Evolutionary conservation across 768 basidiomycete genomes (phyloP).

Genomic region (Suillus subluteus): DNA sequence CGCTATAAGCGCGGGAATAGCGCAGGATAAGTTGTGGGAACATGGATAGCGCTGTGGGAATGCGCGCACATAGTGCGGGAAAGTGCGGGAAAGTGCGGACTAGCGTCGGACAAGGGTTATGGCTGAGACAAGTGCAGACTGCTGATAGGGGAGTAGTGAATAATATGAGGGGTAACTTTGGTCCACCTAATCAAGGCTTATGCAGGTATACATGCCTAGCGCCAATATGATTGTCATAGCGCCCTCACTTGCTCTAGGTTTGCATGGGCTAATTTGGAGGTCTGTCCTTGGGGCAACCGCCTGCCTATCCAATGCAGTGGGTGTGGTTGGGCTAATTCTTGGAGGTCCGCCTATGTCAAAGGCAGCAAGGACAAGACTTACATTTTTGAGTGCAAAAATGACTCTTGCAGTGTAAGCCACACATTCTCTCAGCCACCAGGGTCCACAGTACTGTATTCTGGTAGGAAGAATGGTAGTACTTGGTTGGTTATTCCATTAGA

Average conservation of each 20-base stretch:
- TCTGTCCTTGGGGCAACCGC: neutral
- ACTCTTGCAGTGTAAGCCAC: neutral
- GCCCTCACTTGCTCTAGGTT: neutral
- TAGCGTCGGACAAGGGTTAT: no score
- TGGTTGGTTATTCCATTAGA: neutral
- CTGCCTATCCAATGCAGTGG: constrained; percentile 9
- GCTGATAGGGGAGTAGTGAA: no score
- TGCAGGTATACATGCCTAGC: no score
- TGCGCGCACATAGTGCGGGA: no score
- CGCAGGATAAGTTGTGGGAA: no score
- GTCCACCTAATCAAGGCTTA: no score
- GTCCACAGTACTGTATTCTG: neutral
- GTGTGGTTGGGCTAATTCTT: constrained; percentile 1
- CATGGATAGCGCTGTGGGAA: no score
- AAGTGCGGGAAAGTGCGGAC: no score
- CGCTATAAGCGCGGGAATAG: no score
- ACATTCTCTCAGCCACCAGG: neutral
- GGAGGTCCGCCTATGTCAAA: neutral
- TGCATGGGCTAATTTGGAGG: neutral
- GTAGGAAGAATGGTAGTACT: constrained; percentile 1
- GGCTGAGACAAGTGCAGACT: no score
- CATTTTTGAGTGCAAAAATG: constrained; percentile 5
- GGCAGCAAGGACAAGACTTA: neutral
- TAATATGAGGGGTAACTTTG: no score
- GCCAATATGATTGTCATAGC: no score